Percentiles rank a stretch among this genome's conserved stretches.
phyloP scores from a whole-genome alignment of 192 early-diverging fungal genomes.

The Phycomyces nitens region DNA sequence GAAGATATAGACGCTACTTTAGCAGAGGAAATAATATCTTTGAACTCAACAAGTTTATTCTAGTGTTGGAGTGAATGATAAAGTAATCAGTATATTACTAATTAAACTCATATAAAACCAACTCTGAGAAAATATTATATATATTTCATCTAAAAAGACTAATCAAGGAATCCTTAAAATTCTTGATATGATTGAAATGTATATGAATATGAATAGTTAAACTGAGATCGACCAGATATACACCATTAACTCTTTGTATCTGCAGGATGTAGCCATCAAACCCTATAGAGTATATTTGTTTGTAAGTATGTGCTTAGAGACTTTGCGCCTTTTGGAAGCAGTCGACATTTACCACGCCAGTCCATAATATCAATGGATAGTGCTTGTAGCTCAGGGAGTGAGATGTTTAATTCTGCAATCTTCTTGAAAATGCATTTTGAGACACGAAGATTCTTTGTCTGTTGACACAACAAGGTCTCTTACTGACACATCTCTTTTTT shows the following conservation, averaged over 20 bases:
- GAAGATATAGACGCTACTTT: too few relatives aligned
- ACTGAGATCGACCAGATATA: conserved; percentile 8
- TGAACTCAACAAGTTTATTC: too few relatives aligned
- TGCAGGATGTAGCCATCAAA: conserved; percentile 10
- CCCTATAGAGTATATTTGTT: conserved; percentile 4
- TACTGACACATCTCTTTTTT: conserved; percentile 11
- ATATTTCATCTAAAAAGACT: conserved; percentile 10
- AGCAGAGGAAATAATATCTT: too few relatives aligned
- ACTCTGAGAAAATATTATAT: neutral
- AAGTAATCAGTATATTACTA: conserved; percentile 14
- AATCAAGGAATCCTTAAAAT: conserved; percentile 15
- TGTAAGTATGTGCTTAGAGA: conserved; percentile 6
- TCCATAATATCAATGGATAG: conserved; percentile 12
- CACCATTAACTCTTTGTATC: conserved; percentile 1
- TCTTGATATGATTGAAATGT: neutral
- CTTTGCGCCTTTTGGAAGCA: neutral
- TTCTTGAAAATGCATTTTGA: conserved; percentile 14
- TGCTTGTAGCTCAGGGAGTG: conserved; percentile 8
- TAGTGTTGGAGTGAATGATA: conserved; percentile 7
- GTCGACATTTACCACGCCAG: conserved; percentile 11
- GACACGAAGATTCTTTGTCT: conserved; percentile 13
- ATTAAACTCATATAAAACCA: conserved; percentile 1
- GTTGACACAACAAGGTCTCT: conserved; percentile 10
- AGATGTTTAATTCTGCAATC: conserved; percentile 3
- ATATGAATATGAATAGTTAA: conserved; percentile 6